These are phyloP conservation scores for Gamsiella multidivaricata DNA, from an alignment of 192 early-diverging fungal genomes.

Conservation along the genomic window DNA sequence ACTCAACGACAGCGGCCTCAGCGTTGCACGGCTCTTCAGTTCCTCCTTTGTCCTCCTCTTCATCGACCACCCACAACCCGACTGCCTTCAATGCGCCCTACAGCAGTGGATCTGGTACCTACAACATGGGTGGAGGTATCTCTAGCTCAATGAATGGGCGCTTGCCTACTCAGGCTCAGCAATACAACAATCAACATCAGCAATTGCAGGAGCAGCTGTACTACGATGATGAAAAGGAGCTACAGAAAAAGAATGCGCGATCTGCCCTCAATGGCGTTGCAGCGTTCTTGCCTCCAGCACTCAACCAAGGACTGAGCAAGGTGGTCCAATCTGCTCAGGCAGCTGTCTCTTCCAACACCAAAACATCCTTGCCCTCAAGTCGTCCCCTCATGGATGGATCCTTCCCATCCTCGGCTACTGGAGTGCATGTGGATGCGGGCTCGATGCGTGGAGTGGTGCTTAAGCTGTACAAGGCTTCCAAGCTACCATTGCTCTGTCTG, in stretches of 20 bases:
- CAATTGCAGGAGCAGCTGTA: constrained; percentile 34
- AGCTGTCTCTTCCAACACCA: constrained; percentile 18
- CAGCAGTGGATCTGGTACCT: constrained; percentile 16
- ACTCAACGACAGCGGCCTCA: background rate
- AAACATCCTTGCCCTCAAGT: constrained; percentile 33
- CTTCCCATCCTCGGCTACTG: constrained; percentile 2
- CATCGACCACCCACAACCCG: constrained; percentile 1
- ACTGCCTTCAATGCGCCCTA: constrained; percentile 7
- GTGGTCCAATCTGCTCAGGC: constrained; percentile 29
- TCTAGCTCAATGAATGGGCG: constrained; percentile 12
- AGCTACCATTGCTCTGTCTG: constrained; percentile 74
- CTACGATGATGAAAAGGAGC: constrained; percentile 45
- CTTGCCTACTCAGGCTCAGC: constrained; percentile 26
- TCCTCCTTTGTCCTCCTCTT: no score
- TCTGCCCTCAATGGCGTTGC: constrained; percentile 34
- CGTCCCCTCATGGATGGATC: constrained; percentile 8
- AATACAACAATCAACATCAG: constrained; percentile 31
- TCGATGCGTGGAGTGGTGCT: constrained; percentile 21
- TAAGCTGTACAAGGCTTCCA: constrained; percentile 57
- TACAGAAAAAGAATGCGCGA: constrained; percentile 45
- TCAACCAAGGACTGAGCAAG: constrained; percentile 40
- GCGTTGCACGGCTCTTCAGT: no score
- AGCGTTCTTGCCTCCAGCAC: constrained; percentile 26
- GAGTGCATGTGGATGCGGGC: background rate
- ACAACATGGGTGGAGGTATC: constrained; percentile 11